Evolutionary conservation across 208 protist species (phyloP).

Genomic region (Trypanosoma boissoni): DNA sequence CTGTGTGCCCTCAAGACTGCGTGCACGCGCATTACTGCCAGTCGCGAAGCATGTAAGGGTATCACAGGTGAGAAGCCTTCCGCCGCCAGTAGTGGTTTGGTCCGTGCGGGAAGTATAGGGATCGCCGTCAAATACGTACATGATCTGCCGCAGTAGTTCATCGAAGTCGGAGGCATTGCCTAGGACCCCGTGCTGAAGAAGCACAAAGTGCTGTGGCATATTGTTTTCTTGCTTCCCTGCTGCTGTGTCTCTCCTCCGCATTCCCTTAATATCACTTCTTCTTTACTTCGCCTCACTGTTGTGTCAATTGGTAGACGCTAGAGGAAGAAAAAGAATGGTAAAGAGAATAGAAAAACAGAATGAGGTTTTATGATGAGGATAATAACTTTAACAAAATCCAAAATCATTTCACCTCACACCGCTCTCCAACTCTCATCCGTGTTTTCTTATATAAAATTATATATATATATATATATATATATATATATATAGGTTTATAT

Average conservation of each 20-base stretch:
- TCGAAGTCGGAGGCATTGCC: conserved; percentile 46
- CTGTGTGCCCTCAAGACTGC: conserved; percentile 38
- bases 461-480: too few relatives aligned
- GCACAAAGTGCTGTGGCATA: conserved; percentile 51
- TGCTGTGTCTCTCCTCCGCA: neutral
- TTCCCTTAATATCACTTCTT: neutral
- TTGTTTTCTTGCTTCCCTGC: neutral
- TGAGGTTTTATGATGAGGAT: too few relatives aligned
- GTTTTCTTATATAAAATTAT: too few relatives aligned
- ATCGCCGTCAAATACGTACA: neutral
- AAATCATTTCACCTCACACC: too few relatives aligned
- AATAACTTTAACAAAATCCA: too few relatives aligned
- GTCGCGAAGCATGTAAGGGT: conserved; percentile 49
- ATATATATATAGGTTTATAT: too few relatives aligned
- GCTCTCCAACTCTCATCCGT: too few relatives aligned
- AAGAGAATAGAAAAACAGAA: too few relatives aligned
- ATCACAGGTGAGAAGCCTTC: conserved; percentile 36
- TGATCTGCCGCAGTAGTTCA: conserved; percentile 23
- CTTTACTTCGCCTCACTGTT: too few relatives aligned
- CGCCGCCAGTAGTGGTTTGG: conserved; percentile 22
- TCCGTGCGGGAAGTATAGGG: neutral
- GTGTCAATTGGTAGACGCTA: too few relatives aligned
- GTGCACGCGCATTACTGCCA: conserved; percentile 41
- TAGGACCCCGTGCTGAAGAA: conserved; percentile 68
- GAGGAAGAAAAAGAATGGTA: too few relatives aligned